Base-by-base conservation (phyloP, 2,329 filamentous ascomycete genomes). In the Colletotrichum sp. region DNA sequence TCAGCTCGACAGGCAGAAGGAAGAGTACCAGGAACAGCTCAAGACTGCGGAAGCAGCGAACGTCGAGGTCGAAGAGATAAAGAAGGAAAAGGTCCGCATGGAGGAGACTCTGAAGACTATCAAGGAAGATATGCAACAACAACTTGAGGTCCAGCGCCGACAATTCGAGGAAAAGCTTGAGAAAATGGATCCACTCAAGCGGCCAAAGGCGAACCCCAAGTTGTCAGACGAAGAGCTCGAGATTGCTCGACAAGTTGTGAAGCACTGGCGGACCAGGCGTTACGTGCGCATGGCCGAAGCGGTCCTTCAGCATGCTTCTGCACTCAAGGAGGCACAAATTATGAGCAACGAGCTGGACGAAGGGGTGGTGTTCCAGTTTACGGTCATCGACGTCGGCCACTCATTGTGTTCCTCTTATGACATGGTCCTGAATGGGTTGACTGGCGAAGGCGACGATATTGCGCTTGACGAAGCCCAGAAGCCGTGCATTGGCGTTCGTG, bases 301-400 rank as follows among this genome's bases (percentile, higher is more conserved):
- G 3, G 93, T 99, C 32, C 88, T 99, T 62, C 96, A 98, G 82
- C 94, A 98, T 83, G 96, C 96, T 4, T 93, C 95, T 9, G 92
- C 93, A 32, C 85, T 99, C 75, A 99, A 99, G 83, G 97, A 99
- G 85, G 97, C 97, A 2, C 97, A 99, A 82, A 93, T 99, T 77
- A 97, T 99, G 95, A 98, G 96, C 86, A 96, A 98, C 80, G 95
- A 98, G 81, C 94, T 99, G 87, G 95, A 97, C 79, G 97, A 98
- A 83, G 93, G 93, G 78, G 95, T 98, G 11, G 93, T 96, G 25
- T 99, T 99, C 83, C 97, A 99, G 84, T 99, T 99, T 83, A 94
- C 95, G 15, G 93, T 98, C 72, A 92, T 99, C 36, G 96, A 98
- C 80, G 88, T 94, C 78, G 97, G 97, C 2, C 96, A 99, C 81